These are phyloP conservation scores for Globisporangium uncinulatum DNA, from an alignment of 352 stramenopile genomes.

Conservation along the genomic window DNA sequence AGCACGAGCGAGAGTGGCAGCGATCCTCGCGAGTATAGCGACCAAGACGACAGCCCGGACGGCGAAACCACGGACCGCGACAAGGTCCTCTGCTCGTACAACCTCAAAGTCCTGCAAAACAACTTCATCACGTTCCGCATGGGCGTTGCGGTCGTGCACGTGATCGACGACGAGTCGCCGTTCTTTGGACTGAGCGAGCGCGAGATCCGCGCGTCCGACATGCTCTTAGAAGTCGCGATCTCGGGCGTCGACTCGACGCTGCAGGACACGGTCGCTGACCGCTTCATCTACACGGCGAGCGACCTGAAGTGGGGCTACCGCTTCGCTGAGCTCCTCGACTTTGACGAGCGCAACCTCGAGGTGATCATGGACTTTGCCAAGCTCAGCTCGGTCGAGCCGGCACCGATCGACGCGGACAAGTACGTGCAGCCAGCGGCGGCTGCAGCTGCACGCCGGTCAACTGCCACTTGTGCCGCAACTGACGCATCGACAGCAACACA, in stretches of 20 bases:
- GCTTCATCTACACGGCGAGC: conserved; percentile 66
- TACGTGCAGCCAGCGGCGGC: conserved; percentile 30
- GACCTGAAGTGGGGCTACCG: conserved; percentile 66
- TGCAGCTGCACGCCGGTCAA: neutral
- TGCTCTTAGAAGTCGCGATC: conserved; percentile 74
- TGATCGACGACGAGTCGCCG: conserved; percentile 68
- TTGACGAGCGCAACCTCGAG: conserved; percentile 54
- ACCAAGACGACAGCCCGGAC: too few relatives aligned
- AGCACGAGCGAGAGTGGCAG: conserved; percentile 1
- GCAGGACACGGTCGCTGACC: conserved; percentile 75
- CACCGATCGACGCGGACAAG: conserved; percentile 37
- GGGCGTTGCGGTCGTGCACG: conserved; percentile 70
- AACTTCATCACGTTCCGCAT: conserved; percentile 87
- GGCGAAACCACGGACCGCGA: neutral
- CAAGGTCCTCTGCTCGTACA: conserved; percentile 66
- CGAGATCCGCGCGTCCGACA: conserved; percentile 57
- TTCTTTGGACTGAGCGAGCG: conserved; percentile 54
- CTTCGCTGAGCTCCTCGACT: conserved; percentile 69
- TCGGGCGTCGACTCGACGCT: conserved; percentile 79
- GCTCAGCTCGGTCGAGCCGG: conserved; percentile 51
- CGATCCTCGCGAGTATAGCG: conserved; percentile 5
- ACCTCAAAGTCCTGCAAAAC: conserved; percentile 72
- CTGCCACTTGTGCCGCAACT: neutral
- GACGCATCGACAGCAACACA: neutral
- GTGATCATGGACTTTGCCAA: conserved; percentile 81